phyloP scores from a whole-genome alignment of 78 protist species.

The Cavenderia fasciculata region DNA sequence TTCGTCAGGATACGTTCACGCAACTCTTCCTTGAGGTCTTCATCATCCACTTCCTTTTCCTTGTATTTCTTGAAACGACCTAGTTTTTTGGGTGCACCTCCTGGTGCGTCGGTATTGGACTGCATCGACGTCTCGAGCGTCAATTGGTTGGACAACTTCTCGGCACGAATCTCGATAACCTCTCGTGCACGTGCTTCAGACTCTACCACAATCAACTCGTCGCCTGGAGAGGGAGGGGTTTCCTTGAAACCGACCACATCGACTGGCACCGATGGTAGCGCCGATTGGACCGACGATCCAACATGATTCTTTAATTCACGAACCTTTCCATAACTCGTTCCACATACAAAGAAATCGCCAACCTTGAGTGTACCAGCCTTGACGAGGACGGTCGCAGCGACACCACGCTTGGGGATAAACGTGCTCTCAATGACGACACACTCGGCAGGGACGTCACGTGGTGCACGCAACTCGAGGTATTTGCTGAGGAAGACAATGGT shows the following conservation, averaged over 20 bases:
- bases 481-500: slow-evolving; percentile 74
- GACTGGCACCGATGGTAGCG: slow-evolving; percentile 61
- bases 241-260: slow-evolving; percentile 60
- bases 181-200: slow-evolving; percentile 13
- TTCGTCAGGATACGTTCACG: neutral
- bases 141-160: too few relatives aligned
- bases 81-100: neutral
- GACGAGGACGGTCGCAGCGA: slow-evolving; percentile 39
- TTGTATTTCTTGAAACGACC: neutral
- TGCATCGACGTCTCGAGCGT: too few relatives aligned
- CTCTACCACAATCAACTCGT: slow-evolving; percentile 11
- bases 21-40: neutral
- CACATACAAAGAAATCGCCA: slow-evolving; percentile 69
- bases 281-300: neutral
- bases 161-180: slow-evolving; percentile 2
- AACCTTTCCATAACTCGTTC: slow-evolving; percentile 50
- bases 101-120: neutral
- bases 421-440: slow-evolving; percentile 69
- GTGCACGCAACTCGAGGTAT: slow-evolving; percentile 67
- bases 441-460: neutral
- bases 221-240: slow-evolving; percentile 22
- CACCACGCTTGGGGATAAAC: slow-evolving; percentile 41
- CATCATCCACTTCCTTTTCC: neutral
- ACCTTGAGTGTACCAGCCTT: slow-evolving; percentile 30
- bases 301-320: slow-evolving; percentile 41